Evolutionary conservation across 345 rosid genomes (phyloP).

Genomic region (Ailanthus altissimus): DNA sequence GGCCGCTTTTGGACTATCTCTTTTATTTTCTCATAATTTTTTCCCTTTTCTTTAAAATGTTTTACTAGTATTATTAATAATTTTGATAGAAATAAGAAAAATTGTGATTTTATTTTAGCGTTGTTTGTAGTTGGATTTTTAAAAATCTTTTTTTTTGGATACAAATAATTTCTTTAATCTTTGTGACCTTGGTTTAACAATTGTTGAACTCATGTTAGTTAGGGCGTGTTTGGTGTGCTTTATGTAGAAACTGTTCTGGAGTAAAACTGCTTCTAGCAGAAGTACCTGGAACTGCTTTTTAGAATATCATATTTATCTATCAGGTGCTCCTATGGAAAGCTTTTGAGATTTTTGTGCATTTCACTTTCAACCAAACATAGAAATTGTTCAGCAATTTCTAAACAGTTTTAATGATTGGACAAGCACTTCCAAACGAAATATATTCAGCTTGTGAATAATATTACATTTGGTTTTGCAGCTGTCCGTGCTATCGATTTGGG

Average conservation of each 20-base stretch:
- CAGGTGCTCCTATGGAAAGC: background rate
- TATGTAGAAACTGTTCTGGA: background rate
- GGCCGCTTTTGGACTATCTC: background rate
- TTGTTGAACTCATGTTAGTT: background rate
- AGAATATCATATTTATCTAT: background rate
- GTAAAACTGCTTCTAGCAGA: background rate
- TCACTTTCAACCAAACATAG: background rate
- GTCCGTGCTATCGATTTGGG: constrained; percentile 93
- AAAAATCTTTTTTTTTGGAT: background rate
- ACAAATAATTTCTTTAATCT: background rate
- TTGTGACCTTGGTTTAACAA: background rate
- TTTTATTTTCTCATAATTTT: background rate
- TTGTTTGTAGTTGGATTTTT: background rate
- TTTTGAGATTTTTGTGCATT: background rate
- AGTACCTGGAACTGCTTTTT: background rate
- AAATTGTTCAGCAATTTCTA: background rate
- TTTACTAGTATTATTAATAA: no score
- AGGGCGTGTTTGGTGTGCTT: background rate
- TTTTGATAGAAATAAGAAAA: background rate
- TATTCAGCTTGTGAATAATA: constrained; percentile 13
- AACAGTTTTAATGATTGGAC: background rate
- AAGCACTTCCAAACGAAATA: background rate
- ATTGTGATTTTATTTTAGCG: background rate
- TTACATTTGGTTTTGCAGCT: constrained; percentile 50
- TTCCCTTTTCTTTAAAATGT: background rate